A percentile compares a stretch with the other conserved stretches of the same genome.
phyloP scores from a whole-genome alignment of 129 eudicot species.

The Centaurea solstitialis region DNA sequence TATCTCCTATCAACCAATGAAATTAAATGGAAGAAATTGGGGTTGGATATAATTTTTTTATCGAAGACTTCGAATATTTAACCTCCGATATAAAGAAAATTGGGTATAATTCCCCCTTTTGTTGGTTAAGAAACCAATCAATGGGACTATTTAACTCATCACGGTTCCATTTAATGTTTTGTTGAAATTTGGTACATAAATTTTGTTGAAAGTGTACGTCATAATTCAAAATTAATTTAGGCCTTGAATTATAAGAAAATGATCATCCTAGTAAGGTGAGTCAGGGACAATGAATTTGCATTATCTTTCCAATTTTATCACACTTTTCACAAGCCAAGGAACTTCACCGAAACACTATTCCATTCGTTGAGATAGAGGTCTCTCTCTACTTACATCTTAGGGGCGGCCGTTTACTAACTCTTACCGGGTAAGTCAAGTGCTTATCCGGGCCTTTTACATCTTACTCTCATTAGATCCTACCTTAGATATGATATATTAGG shows the following conservation, averaged over 20 bases:
- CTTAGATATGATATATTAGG: not conserved
- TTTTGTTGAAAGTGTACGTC: not conserved
- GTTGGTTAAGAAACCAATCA: not conserved
- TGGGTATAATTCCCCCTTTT: not conserved
- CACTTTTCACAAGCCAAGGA: not conserved
- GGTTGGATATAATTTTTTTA: no score
- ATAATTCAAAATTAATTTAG: not conserved
- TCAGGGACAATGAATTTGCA: not conserved
- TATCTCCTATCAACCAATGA: no score
- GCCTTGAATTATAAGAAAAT: not conserved
- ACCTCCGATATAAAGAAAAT: no score
- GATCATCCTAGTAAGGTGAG: not conserved
- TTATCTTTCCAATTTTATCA: not conserved
- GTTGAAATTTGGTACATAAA: not conserved
- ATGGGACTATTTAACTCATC: not conserved
- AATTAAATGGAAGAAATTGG: no score
- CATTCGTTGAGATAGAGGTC: not conserved
- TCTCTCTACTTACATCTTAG: no score
- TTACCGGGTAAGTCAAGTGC: no score
- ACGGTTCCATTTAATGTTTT: not conserved
- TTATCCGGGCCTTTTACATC: no score
- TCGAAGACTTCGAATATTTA: no score
- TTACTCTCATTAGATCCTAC: no score
- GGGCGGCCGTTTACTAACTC: no score
- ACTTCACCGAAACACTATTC: not conserved